Percentiles rank a stretch among this genome's conserved stretches.
Conservation (phyloP, 805 yeast species). For the Myxozyma neglecta region DNA sequence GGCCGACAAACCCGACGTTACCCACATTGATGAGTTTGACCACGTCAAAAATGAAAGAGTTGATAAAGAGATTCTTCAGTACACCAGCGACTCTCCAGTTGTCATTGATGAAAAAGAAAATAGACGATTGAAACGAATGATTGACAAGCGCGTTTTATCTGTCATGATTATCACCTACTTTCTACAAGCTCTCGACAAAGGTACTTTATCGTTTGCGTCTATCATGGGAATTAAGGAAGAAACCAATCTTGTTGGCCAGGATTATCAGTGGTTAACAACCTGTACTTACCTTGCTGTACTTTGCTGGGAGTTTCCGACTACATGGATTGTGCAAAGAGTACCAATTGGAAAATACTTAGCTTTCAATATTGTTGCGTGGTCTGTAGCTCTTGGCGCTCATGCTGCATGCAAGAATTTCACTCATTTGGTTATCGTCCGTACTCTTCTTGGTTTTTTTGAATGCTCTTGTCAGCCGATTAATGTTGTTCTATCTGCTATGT, state of each 20-base stretch:
- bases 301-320: conserved; percentile 48
- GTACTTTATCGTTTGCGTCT: conserved; percentile 60
- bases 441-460: conserved; percentile 51
- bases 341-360: conserved; percentile 57
- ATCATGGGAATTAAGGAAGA: conserved; percentile 51
- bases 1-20: conserved; percentile 1
- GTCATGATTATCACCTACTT: conserved; percentile 56
- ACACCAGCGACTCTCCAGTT: conserved; percentile 9
- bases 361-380: conserved; percentile 51
- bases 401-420: conserved; percentile 48
- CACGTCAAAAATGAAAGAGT: conserved; percentile 3
- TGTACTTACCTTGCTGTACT: conserved; percentile 50
- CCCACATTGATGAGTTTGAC: conserved; percentile 14
- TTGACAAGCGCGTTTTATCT: conserved; percentile 53
- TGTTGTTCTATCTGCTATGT: conserved; percentile 60
- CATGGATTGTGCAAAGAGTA: conserved; percentile 41
- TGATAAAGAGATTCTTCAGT: conserved; percentile 9
- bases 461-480: conserved; percentile 54
- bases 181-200: conserved; percentile 52
- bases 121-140: conserved; percentile 38
- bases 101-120: conserved; percentile 12
- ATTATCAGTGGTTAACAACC: conserved; percentile 47
- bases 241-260: conserved; percentile 44
- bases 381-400: conserved; percentile 44
- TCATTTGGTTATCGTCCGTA: conserved; percentile 47